Base-by-base conservation (phyloP, 2,329 filamentous ascomycete genomes). In the Trichoderma sp. region DNA sequence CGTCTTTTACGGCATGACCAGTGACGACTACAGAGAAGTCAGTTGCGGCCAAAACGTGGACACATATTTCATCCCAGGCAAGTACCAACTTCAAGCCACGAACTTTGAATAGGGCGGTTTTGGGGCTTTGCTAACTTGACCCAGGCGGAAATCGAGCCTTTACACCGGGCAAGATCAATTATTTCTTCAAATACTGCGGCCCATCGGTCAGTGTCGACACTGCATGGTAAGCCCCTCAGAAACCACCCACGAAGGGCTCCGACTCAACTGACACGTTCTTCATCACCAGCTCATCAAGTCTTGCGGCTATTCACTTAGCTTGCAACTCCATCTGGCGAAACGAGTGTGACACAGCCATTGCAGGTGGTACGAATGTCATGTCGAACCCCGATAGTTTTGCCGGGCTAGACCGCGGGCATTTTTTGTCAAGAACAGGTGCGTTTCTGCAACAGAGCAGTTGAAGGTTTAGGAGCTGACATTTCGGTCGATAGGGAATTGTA, bases 351-450 rank as follows among this genome's bases (percentile, higher is more conserved):
- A 93, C 90, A 10, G 92, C 91, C 1, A 86, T 93, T 43, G 89
- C 91, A 2, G 92, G 92, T 65, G 92, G 92, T 67, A 79, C 91
- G 21, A 92, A 91, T 58, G 88, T 92, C 67, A 88, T 92, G 77
- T 93, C 90, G 60, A 93, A 92, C 77, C 90, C 91, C 0, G 90
- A 93, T 74, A 91, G 90, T 79, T 92, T 91, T 77, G 83, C 89
- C 10, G 90, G 89, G 69, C 80, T 94, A 10, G 90, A 88, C 72
- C 87, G 90, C 69, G 91, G 90, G 14, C 89, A 92, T 71, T 94
- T 94, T 78, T 78, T 94, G 68, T 91, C 90, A 30, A 89, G 69
- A 47, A 74, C 28, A 28, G 57, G 55, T 58, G 21, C 15, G 41
- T 45, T 6, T 6, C 17, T 14, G 14, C 17, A 7, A 7, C 26